Evolutionary conservation across 352 stramenopile species (phyloP).

Genomic region (Globisporangium acanthophoron): DNA sequence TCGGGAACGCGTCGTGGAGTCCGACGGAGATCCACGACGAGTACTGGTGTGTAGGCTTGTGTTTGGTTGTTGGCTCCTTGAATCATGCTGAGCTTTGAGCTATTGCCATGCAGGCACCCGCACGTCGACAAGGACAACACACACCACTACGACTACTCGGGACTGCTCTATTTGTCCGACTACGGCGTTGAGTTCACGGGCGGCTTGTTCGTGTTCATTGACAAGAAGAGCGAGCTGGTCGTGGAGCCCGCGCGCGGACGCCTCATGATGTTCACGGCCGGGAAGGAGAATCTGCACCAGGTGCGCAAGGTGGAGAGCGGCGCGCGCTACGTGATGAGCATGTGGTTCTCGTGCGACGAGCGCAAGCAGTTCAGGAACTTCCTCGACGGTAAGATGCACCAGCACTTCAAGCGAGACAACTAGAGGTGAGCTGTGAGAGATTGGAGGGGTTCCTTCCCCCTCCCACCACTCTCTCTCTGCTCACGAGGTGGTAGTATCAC

Average conservation of each 20-base stretch:
- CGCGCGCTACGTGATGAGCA: slow-evolving; percentile 84
- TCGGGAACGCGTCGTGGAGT: slow-evolving; percentile 80
- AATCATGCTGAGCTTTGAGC: no score
- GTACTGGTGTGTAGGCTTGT: slow-evolving; percentile 52
- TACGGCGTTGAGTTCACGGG: slow-evolving; percentile 84
- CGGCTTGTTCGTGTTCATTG: slow-evolving; percentile 87
- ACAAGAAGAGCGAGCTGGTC: slow-evolving; percentile 63
- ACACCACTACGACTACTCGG: slow-evolving; percentile 91
- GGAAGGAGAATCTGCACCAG: slow-evolving; percentile 86
- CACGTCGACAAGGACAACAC: slow-evolving; percentile 93
- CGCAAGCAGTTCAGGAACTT: slow-evolving; percentile 86
- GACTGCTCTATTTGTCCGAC: slow-evolving; percentile 84
- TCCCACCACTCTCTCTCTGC: no score
- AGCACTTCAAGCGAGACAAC: slow-evolving; percentile 58
- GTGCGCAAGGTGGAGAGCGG: slow-evolving; percentile 72
- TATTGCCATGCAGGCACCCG: slow-evolving; percentile 73
- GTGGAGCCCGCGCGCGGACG: slow-evolving; percentile 69
- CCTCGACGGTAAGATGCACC: slow-evolving; percentile 82
- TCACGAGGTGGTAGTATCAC: no score
- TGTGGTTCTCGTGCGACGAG: slow-evolving; percentile 93
- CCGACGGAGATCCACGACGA: slow-evolving; percentile 86
- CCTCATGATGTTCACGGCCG: slow-evolving; percentile 89
- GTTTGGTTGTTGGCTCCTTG: no score
- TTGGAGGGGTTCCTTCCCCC: no score
- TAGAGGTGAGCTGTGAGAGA: no score